These are phyloP conservation scores for Cyberlindnera lachancei DNA, from an alignment of 805 yeast species.

Conservation along the genomic window DNA sequence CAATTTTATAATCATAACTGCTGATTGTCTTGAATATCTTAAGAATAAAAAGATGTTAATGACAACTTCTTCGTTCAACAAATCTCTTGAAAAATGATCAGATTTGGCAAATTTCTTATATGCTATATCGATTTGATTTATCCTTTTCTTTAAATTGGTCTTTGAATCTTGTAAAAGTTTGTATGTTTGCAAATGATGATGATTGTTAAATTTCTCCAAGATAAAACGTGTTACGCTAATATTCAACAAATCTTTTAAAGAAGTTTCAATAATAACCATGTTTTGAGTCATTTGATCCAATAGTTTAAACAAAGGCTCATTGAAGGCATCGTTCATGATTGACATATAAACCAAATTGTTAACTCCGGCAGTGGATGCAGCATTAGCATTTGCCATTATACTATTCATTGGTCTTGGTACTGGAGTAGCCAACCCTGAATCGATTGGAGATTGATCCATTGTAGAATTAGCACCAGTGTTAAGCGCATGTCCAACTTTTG, in stretches of 20 bases:
- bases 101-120: constrained; percentile 31
- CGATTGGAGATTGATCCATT: constrained; percentile 10
- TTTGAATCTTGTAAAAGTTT: constrained; percentile 11
- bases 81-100: constrained; percentile 27
- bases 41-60: constrained; percentile 33
- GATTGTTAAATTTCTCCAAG: neutral
- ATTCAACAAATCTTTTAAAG: neutral
- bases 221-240: neutral
- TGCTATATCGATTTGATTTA: constrained; percentile 26
- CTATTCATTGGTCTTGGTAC: constrained; percentile 23
- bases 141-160: constrained; percentile 21
- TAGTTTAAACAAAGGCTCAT: constrained; percentile 22
- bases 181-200: neutral
- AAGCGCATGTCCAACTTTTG: neutral
- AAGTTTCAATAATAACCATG: constrained; percentile 19
- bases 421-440: constrained; percentile 24
- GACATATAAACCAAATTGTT: constrained; percentile 19
- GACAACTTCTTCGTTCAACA: constrained; percentile 28
- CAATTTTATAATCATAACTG: constrained; percentile 27
- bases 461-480: neutral
- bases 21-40: constrained; percentile 34
- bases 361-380: neutral
- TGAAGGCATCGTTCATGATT: constrained; percentile 27
- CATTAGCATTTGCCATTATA: neutral
- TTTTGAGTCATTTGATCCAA: constrained; percentile 26